These are phyloP conservation scores for Penicillium sp. DNA, from an alignment of 2,329 filamentous ascomycete genomes.

Conservation along the genomic window DNA sequence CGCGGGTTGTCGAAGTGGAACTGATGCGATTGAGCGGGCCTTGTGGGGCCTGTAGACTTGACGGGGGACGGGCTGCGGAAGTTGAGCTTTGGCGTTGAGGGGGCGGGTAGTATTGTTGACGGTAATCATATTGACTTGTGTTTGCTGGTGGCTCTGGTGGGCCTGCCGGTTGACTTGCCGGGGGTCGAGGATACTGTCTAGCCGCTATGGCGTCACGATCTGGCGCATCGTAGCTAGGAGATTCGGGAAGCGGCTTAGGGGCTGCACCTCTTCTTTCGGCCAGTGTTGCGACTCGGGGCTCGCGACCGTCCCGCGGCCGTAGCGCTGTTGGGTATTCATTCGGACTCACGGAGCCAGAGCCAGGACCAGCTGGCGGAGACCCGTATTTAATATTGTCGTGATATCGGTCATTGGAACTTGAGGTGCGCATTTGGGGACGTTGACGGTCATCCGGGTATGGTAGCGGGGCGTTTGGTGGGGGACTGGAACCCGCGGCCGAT, in stretches of 20 bases:
- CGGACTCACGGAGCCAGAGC: conserved; percentile 29
- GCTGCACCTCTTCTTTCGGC: conserved; percentile 74
- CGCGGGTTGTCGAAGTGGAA: conserved; percentile 88
- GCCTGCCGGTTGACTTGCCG: conserved; percentile 36
- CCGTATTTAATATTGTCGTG: conserved; percentile 26
- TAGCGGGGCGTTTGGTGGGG: conserved; percentile 53
- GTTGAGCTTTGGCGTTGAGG: conserved; percentile 36
- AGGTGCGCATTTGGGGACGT: conserved; percentile 34
- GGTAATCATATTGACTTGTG: conserved; percentile 51
- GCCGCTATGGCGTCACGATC: conserved; percentile 81
- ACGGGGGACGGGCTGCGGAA: conserved; percentile 23
- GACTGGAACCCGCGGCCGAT: conserved; percentile 29
- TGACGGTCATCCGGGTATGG: conserved; percentile 70
- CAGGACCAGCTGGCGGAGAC: conserved; percentile 30
- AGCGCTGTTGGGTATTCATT: conserved; percentile 41
- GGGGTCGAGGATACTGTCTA: conserved; percentile 50
- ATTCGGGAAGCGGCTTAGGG: conserved; percentile 79
- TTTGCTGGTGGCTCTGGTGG: conserved; percentile 26
- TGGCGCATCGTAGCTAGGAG: conserved; percentile 70
- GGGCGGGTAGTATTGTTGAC: conserved; percentile 64
- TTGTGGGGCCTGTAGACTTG: conserved; percentile 48
- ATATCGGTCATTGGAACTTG: conserved; percentile 30
- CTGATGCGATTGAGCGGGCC: conserved; percentile 57
- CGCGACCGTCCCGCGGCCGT: conserved; percentile 47
- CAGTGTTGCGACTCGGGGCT: conserved; percentile 59